Conservation (phyloP, 805 yeast species). For the Candida bentonensis region DNA sequence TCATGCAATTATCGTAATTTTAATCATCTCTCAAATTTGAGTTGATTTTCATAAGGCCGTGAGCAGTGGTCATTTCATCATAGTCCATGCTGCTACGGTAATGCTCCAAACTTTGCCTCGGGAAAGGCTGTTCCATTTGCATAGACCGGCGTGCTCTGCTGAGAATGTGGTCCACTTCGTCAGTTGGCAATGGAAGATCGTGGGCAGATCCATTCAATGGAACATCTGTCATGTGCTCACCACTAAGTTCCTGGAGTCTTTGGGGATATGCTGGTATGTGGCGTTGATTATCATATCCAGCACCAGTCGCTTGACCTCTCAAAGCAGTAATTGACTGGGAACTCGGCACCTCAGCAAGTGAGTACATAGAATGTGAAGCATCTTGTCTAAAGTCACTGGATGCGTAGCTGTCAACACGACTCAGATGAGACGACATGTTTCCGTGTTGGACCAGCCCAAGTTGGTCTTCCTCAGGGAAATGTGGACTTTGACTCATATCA, state of each 20-base stretch:
- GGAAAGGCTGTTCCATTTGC: constrained; percentile 13
- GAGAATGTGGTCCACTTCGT: constrained; percentile 10
- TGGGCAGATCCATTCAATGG: too few species aligned
- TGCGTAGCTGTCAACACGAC: background rate
- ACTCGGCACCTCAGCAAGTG: background rate
- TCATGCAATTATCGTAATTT: background rate
- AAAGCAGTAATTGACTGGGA: background rate
- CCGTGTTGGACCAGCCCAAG: background rate
- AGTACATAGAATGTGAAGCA: background rate
- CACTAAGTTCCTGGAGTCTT: too few species aligned
- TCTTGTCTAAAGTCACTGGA: background rate
- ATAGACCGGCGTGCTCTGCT: constrained; percentile 12
- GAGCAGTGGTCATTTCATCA: constrained; percentile 22
- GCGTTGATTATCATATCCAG: constrained; percentile 7
- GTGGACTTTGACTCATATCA: background rate
- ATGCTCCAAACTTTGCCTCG: constrained; percentile 10
- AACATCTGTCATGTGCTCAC: too few species aligned
- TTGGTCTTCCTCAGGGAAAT: background rate
- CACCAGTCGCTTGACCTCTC: constrained; percentile 1
- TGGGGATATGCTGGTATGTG: too few species aligned
- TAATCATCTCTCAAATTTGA: background rate
- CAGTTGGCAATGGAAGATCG: too few species aligned
- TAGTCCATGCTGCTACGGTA: constrained; percentile 12
- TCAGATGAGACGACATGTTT: background rate
- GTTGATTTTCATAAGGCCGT: constrained; percentile 16